Evolutionary conservation across 202 grass and related monocot genomes (phyloP).

Genomic region (Hordeum pubiflorum): DNA sequence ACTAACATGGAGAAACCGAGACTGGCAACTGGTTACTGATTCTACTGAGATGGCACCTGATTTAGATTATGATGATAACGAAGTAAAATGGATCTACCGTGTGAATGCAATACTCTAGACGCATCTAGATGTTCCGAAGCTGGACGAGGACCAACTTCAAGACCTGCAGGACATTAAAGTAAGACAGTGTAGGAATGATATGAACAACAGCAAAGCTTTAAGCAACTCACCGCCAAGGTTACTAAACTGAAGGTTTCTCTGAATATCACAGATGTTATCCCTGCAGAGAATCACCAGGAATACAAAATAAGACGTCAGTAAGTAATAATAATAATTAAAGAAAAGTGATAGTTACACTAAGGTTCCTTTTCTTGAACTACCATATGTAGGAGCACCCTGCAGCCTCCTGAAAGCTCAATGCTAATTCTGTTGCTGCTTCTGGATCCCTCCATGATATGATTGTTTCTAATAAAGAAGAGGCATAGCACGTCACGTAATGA

Average conservation of each 20-base stretch:
- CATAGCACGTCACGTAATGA: not conserved
- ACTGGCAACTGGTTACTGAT: not conserved
- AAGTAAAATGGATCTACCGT: conserved; percentile 48
- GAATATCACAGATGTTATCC: conserved; percentile 85
- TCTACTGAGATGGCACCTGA: not conserved
- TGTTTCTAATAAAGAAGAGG: conserved; percentile 55
- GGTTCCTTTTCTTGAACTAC: conserved; percentile 32
- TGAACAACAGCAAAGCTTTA: conserved; percentile 9
- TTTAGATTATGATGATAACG: not conserved
- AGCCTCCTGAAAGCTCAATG: conserved; percentile 92
- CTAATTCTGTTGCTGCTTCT: conserved; percentile 75
- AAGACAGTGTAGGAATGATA: conserved; percentile 21
- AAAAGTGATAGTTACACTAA: conserved; percentile 11
- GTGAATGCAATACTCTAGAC: conserved; percentile 67
- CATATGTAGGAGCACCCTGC: conserved; percentile 96
- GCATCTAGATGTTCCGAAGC: conserved; percentile 62
- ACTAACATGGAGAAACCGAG: not conserved
- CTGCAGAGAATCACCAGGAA: conserved; percentile 36
- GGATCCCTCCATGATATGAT: conserved; percentile 96
- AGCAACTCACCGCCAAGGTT: conserved; percentile 79
- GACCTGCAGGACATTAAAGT: conserved; percentile 49
- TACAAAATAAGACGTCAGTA: conserved; percentile 3
- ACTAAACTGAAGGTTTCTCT: conserved; percentile 92
- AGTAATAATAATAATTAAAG: not conserved
- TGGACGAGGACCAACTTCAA: conserved; percentile 79